Evolutionary conservation across 2,329 filamentous ascomycete genomes (phyloP).

Genomic region (Cladophialophora exuberans): DNA sequence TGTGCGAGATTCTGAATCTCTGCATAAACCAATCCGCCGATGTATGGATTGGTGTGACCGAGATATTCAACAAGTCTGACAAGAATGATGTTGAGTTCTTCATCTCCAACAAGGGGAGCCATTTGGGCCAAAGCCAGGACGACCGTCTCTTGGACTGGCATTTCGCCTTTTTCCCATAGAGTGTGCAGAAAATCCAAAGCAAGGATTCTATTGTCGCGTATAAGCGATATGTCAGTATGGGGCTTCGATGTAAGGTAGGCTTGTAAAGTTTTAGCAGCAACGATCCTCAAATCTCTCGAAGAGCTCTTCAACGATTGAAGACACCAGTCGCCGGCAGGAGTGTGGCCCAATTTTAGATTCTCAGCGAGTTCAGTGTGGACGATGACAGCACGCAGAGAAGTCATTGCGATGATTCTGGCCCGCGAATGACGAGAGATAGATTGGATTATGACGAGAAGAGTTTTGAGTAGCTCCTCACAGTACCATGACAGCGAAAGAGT

Average conservation of each 20-base stretch:
- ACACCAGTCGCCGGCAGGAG: conserved; percentile 76
- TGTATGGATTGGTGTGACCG: conserved; percentile 77
- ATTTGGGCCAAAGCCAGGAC: conserved; percentile 86
- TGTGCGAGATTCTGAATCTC: conserved; percentile 73
- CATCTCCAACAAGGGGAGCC: conserved; percentile 73
- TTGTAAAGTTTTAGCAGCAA: conserved; percentile 70
- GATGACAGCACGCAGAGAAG: conserved; percentile 69
- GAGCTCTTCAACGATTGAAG: conserved; percentile 82
- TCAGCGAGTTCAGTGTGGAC: conserved; percentile 64
- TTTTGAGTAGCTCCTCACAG: conserved; percentile 44
- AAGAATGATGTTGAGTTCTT: conserved; percentile 84
- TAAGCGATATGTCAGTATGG: conserved; percentile 50
- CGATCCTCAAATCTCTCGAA: conserved; percentile 79
- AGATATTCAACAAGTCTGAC: conserved; percentile 84
- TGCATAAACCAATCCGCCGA: conserved; percentile 80
- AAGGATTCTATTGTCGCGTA: conserved; percentile 68
- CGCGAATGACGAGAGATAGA: conserved; percentile 55
- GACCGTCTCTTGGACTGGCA: conserved; percentile 77
- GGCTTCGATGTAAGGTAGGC: conserved; percentile 61
- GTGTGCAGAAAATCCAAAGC: conserved; percentile 72
- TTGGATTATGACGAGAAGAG: conserved; percentile 48
- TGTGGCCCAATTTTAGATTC: conserved; percentile 69
- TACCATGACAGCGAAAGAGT: conserved; percentile 16
- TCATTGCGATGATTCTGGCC: conserved; percentile 71
- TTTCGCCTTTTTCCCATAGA: conserved; percentile 69